These are phyloP conservation scores for Chaetomium sp. DNA, from an alignment of 2,329 filamentous ascomycete genomes.

Conservation along the genomic window DNA sequence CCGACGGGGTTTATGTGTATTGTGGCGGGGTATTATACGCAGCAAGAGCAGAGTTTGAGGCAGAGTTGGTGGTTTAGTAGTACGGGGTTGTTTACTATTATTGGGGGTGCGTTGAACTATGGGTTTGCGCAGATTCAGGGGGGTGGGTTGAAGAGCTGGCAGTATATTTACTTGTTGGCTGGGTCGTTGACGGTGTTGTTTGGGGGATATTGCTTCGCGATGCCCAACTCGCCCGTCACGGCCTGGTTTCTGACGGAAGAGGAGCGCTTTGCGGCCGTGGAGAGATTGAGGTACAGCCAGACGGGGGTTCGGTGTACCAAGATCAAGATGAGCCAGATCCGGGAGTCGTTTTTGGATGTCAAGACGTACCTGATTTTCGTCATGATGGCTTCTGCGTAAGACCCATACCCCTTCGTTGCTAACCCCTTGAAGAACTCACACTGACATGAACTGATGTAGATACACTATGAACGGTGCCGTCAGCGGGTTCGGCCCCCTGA, in stretches of 20 bases:
- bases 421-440: not conserved
- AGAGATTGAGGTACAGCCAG: slow-evolving; percentile 55
- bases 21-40: slow-evolving; percentile 57
- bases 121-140: slow-evolving; percentile 57
- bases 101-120: slow-evolving; percentile 60
- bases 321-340: slow-evolving; percentile 54
- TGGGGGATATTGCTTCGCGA: slow-evolving; percentile 54
- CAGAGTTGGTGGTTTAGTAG: slow-evolving; percentile 63
- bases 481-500: slow-evolving; percentile 63
- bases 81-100: slow-evolving; percentile 54
- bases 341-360: slow-evolving; percentile 50
- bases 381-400: slow-evolving; percentile 60
- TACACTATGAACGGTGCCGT: slow-evolving; percentile 69
- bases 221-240: slow-evolving; percentile 56
- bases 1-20: slow-evolving; percentile 63
- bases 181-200: slow-evolving; percentile 58
- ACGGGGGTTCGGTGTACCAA: slow-evolving; percentile 56
- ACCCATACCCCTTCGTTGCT: not conserved
- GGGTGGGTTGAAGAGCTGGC: slow-evolving; percentile 54
- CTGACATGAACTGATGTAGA: slow-evolving; percentile 20
- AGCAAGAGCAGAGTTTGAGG: slow-evolving; percentile 56
- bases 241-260: slow-evolving; percentile 62
- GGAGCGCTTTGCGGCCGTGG: slow-evolving; percentile 58
- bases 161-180: slow-evolving; percentile 64
- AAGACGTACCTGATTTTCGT: slow-evolving; percentile 59